Conservation (phyloP, 305 asterid genomes). For the Fraxinus xanthoxyloides region DNA sequence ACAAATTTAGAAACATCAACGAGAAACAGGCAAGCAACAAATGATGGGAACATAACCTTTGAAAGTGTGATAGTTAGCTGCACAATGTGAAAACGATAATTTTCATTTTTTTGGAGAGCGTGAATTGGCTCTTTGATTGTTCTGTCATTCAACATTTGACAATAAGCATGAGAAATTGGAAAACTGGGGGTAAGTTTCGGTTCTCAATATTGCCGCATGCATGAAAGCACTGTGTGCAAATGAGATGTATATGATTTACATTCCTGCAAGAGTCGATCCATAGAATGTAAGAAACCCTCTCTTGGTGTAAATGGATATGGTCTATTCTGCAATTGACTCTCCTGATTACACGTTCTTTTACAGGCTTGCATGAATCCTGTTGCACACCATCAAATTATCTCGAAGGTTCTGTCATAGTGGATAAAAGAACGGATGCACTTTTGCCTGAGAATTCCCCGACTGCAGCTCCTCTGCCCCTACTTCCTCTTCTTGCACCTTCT, state of each 20-base stretch:
- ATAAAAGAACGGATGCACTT: conserved; percentile 49
- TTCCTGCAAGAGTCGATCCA: background rate
- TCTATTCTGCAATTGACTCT: background rate
- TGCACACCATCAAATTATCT: conserved; percentile 37
- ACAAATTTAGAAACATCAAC: background rate
- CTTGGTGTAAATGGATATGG: background rate
- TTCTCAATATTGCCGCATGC: background rate
- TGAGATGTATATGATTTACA: background rate
- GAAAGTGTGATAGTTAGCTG: background rate
- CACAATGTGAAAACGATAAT: background rate
- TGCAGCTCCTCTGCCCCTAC: conserved; percentile 72
- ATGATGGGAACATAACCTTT: background rate
- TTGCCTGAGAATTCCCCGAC: conserved; percentile 63
- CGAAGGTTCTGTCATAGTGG: conserved; percentile 30
- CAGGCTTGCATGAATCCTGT: conserved; percentile 50
- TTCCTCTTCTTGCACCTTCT: conserved; percentile 94
- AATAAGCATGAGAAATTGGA: background rate
- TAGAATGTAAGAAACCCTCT: background rate
- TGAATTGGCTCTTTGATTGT: background rate
- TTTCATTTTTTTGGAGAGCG: background rate
- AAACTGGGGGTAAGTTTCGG: background rate
- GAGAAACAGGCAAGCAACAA: background rate
- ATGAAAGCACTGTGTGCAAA: background rate
- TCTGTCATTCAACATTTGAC: background rate
- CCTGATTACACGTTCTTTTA: conserved; percentile 25